Conservation (phyloP, 306 rosid species). For the Argentina anserina region DNA sequence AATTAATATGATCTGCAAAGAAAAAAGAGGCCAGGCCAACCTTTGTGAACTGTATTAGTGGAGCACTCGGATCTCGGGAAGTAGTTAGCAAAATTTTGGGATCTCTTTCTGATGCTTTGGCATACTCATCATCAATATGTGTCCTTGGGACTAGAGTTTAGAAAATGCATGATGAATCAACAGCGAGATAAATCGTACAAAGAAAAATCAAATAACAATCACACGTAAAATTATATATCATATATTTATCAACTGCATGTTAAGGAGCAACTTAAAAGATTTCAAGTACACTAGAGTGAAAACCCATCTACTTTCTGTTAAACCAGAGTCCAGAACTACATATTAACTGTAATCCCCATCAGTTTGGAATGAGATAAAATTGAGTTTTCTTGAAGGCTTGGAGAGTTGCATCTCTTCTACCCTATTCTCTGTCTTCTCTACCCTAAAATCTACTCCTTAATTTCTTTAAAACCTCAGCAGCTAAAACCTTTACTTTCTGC, state of each 20-base stretch:
- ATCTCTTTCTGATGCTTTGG: constrained; percentile 68
- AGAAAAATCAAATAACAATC: neutral
- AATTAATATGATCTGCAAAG: neutral
- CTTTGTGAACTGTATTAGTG: constrained; percentile 85
- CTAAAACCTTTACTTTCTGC: neutral
- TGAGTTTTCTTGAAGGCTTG: neutral
- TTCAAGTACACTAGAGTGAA: neutral
- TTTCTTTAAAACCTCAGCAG: neutral
- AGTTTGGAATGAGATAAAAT: neutral
- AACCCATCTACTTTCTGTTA: neutral
- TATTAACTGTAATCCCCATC: neutral
- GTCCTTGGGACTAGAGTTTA: constrained; percentile 58
- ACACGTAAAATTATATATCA: neutral
- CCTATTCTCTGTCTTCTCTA: neutral
- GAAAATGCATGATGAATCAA: constrained; percentile 3
- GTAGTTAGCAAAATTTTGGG: constrained; percentile 84
- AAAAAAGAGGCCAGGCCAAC: constrained; percentile 36
- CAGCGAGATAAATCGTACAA: neutral
- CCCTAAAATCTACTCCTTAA: neutral
- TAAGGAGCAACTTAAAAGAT: neutral
- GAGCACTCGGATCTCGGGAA: constrained; percentile 87
- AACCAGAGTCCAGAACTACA: neutral
- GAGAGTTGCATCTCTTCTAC: neutral
- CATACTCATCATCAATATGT: constrained; percentile 89
- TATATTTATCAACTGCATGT: neutral